Conservation (phyloP, 2,329 filamentous ascomycete species). For the Pestalotiopsis sp. region DNA sequence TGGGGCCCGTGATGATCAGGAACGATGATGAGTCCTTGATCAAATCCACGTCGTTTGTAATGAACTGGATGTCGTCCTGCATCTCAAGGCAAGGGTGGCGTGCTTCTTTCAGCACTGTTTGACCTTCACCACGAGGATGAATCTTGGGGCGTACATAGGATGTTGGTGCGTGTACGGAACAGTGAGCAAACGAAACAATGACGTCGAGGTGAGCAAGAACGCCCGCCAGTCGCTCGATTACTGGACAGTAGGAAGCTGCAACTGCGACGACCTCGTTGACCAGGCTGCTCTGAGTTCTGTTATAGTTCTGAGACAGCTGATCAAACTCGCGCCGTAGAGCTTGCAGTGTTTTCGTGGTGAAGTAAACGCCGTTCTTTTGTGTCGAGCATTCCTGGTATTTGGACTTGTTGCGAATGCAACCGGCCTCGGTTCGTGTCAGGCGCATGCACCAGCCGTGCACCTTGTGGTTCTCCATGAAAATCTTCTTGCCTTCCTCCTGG, state of each 20-base stretch:
- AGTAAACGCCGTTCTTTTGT: conserved; percentile 98
- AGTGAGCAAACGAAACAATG: conserved; percentile 90
- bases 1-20: conserved; percentile 94
- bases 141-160: conserved; percentile 91
- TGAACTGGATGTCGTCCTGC: conserved; percentile 98
- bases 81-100: conserved; percentile 98
- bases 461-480: conserved; percentile 95
- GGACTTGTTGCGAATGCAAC: conserved; percentile 88
- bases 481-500: conserved; percentile 96
- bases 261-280: conserved; percentile 92
- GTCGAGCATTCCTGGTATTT: conserved; percentile 94
- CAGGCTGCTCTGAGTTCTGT: conserved; percentile 87
- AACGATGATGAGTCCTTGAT: conserved; percentile 81
- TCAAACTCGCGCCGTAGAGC: conserved; percentile 87
- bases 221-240: conserved; percentile 84
- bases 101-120: conserved; percentile 88
- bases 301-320: conserved; percentile 91
- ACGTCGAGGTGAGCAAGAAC: conserved; percentile 94
- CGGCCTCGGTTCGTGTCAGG: conserved; percentile 85
- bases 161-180: conserved; percentile 88
- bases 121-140: conserved; percentile 82
- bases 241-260: conserved; percentile 90
- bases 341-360: conserved; percentile 84
- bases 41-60: conserved; percentile 92
- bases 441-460: conserved; percentile 97